Evolutionary conservation across 495 filamentous ascomycete genomes (phyloP), one percentile per base, ranked within the genome.

Genomic region (Tuber aestivum): DNA sequence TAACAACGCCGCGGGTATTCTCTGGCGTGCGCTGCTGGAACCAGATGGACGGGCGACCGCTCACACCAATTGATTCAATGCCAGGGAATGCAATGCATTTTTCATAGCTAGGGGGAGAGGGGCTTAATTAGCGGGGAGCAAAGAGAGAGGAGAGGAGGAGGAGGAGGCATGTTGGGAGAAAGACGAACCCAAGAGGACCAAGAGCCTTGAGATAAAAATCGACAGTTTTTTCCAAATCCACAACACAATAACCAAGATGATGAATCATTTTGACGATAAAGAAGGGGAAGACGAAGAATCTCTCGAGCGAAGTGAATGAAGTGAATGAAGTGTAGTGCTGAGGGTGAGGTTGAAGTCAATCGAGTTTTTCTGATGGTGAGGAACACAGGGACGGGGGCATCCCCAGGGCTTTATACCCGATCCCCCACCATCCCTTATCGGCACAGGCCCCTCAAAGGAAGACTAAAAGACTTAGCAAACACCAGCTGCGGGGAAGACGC

Each of bases 131-230:
- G 56, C 56, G 27, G 56, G 20, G 56, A 20, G 56, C 14, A 14
- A 65, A 12, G 27, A 18, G 16, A 20, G 56, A 14, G 27, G 35
- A 12, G 27, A 6, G 16, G 16, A 27, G 56, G n/a, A n/a, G 12
- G 14, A 32, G 3, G 18, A 35, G 70, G 32, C 1, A 61, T 61
- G 7, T n/a, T 32, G n/a, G 50, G 35, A 44, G n/a, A 44, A 41
- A 42, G 70, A 44, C 70, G 18, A 44, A 42, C 70, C 70, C 72
- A 40, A 74, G 72, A 38, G 72, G 72, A n/a, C 3, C 38, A 23
- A 74, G 72, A 50, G 72, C 72, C 27, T 56, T 38, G 32, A 50
- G 41, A 68, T 74, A 74, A 68, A 74, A 74, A 0, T 42, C 72
- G 32, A 40, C 40, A 14, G 72, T 70, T 23, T 21, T 38, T 0